A percentile compares a stretch with the other conserved stretches of the same genome.
Conservation (phyloP, 2,329 filamentous ascomycete genomes). For the Sclerotinia sclerotiorum region DNA sequence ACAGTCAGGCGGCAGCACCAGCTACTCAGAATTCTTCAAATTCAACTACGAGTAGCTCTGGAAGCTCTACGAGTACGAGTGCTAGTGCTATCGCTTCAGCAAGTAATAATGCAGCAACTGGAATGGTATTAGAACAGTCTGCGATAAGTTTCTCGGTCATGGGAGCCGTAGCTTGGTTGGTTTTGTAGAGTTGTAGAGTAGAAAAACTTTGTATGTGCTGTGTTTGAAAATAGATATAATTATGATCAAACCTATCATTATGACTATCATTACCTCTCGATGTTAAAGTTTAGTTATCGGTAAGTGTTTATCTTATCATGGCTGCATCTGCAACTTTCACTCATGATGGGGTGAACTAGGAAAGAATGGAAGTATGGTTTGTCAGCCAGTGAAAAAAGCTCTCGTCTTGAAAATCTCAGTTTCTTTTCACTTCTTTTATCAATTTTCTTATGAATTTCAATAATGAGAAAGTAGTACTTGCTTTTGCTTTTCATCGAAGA, state of each 20-base stretch:
- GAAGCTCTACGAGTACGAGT: neutral
- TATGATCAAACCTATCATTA: neutral
- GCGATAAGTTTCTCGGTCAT: neutral
- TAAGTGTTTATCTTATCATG: neutral
- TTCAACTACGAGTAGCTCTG: constrained; percentile 16
- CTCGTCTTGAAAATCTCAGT: neutral
- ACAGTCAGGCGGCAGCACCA: constrained; percentile 38
- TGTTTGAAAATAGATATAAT: neutral
- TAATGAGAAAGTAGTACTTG: neutral
- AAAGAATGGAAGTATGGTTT: neutral
- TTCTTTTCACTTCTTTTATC: too few relatives aligned
- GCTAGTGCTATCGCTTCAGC: neutral
- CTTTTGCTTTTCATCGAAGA: neutral
- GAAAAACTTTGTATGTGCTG: neutral
- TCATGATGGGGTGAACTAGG: neutral
- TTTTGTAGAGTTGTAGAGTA: constrained; percentile 15
- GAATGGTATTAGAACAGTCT: neutral
- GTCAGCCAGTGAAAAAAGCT: too few relatives aligned
- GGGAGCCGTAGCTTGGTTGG: constrained; percentile 2
- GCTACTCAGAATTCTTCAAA: constrained; percentile 49
- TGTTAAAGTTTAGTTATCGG: too few relatives aligned
- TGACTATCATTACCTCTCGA: neutral
- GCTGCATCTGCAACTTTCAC: neutral
- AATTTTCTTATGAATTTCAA: neutral
- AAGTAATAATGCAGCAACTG: constrained; percentile 4